Conservation (phyloP, 345 rosid genomes). For the Sisymbrium altissimum region DNA sequence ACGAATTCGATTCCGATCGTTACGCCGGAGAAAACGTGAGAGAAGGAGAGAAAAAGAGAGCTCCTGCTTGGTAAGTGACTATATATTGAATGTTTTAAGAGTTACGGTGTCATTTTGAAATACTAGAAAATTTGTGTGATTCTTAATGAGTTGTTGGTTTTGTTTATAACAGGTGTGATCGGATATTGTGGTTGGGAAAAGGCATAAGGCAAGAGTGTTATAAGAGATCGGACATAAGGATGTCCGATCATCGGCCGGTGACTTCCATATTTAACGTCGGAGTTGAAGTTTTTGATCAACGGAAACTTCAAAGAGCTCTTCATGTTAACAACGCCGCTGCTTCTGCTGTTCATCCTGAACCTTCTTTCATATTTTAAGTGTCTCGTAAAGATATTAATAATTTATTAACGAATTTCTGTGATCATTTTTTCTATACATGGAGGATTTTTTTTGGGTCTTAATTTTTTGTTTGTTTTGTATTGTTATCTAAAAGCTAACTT, state of each 20-base stretch:
- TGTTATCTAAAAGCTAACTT: slow-evolving; percentile 18
- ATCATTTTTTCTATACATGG: not conserved
- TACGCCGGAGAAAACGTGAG: slow-evolving; percentile 75
- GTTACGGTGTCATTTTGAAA: not conserved
- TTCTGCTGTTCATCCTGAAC: slow-evolving; percentile 73
- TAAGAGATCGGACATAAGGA: slow-evolving; percentile 52
- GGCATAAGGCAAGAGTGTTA: slow-evolving; percentile 75
- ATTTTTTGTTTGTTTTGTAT: not conserved
- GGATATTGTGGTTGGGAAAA: slow-evolving; percentile 89
- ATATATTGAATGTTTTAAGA: not conserved
- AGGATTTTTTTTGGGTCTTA: slow-evolving; percentile 9
- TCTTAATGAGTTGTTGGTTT: not conserved
- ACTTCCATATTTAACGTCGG: slow-evolving; percentile 65
- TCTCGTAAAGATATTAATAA: not conserved
- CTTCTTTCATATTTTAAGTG: slow-evolving; percentile 41
- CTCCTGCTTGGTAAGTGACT: slow-evolving; percentile 87
- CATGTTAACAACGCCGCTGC: slow-evolving; percentile 68
- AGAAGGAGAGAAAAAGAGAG: slow-evolving; percentile 92
- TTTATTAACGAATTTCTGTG: slow-evolving; percentile 2
- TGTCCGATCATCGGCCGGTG: slow-evolving; percentile 97
- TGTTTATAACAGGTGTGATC: slow-evolving; percentile 70
- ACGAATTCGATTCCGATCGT: slow-evolving; percentile 77
- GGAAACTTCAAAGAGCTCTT: slow-evolving; percentile 77
- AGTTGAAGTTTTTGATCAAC: slow-evolving; percentile 79
- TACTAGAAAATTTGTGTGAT: not conserved